These are phyloP conservation scores for Trichoderma sp. DNA, from an alignment of 2,329 filamentous ascomycete genomes.

Conservation along the genomic window DNA sequence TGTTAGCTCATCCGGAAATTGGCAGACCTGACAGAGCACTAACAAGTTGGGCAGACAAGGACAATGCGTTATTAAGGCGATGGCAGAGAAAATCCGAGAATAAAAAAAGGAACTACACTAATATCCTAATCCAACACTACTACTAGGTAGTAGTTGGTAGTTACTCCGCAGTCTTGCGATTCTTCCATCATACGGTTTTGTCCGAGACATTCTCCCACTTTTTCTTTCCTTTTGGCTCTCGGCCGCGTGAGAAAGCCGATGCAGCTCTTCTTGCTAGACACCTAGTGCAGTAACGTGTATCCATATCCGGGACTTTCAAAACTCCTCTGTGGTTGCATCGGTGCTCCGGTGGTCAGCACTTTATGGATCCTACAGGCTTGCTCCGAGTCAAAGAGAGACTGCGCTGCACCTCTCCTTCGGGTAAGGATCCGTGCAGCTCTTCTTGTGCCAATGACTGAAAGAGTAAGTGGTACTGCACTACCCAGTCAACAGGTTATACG, in stretches of 20 bases:
- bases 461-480: neutral
- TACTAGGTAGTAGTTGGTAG: neutral
- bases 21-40: neutral
- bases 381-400: neutral
- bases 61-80: neutral
- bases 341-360: conserved; percentile 6
- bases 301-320: neutral
- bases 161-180: conserved; percentile 1
- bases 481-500: neutral
- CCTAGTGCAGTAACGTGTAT: neutral
- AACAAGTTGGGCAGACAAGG: neutral
- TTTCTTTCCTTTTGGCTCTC: conserved; percentile 2
- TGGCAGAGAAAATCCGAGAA: neutral
- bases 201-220: conserved; percentile 20
- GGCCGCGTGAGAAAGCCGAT: neutral
- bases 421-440: conserved; percentile 3
- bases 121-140: neutral
- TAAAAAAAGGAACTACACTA: neutral
- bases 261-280: neutral
- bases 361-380: neutral
- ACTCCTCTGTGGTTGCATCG: conserved; percentile 3
- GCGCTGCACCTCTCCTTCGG: neutral
- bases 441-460: conserved; percentile 8
- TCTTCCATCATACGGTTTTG: conserved; percentile 1
- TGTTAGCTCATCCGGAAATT: neutral